Evolutionary conservation across 148 eudicot species (phyloP), one percentile per base, ranked within the genome.

Genomic region (Dianthus caryophyllus): DNA sequence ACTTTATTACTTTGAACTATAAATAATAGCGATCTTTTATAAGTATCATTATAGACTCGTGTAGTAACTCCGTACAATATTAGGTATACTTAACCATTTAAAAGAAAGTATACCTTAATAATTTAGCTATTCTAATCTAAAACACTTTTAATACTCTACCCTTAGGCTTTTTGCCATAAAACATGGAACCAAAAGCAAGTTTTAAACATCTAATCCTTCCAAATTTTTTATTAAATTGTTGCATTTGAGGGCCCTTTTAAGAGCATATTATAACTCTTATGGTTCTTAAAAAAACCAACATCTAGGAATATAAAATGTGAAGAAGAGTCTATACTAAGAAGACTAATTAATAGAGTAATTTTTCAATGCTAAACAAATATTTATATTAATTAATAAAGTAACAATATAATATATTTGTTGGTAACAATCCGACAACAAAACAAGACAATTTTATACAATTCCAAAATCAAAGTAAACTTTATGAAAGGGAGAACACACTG

Each of bases 391-490:
- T 36, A 18, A 27, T 22, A 17, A n/a, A n/a, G 16, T 11, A 33
- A 20, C 7, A 39, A 62, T 56, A 33, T 9, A 41, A 39, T 13
- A 9, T 21, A 46, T 44, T 43, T 64, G 31, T 63, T 21, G 66
- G 27, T n/a, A 44, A 44, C 65, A 69, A 31, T 1, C 68, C 52
- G 68, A 71, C 74, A 71, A 63, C 38, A 31, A 63, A 71, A 53
- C 51, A 71, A 51, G 15, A 4, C 21, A 39, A 41, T 43, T 71
- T 10, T 39, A 46, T 29, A 72, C 18, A 26, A n/a, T n/a, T 54
- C 24, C 61, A 53, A 41, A 64, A 41, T 47, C 9, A n/a, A 53
- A 64, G 43, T 46, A 54, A 49, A 66, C 31, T 66, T 66, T 41
- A 21, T 66, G 48, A 38, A 31, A 22, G n/a, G n/a, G n/a, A n/a